phyloP scores from a whole-genome alignment of 2,329 filamentous ascomycete species.

The Neopestalotiopsis clavispora region DNA sequence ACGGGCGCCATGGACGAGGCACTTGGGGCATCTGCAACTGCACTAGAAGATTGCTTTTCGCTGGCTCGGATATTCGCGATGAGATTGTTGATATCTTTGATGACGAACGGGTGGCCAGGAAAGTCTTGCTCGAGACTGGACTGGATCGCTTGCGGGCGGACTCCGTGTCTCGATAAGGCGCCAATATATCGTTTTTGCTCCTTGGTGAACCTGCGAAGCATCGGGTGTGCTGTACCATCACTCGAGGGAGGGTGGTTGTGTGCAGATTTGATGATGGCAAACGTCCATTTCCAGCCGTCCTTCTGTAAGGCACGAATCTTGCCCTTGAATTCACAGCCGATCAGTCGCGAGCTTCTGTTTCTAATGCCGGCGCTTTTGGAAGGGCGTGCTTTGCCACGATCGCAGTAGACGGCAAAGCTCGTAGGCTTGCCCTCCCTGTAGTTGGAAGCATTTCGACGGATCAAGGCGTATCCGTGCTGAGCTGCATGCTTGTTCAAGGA shows the following conservation, averaged over 20 bases:
- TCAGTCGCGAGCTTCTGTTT: not conserved
- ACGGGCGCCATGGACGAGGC: no score
- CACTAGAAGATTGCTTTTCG: no score
- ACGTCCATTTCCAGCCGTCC: not conserved
- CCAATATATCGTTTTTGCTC: not conserved
- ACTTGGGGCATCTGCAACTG: no score
- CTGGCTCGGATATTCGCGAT: not conserved
- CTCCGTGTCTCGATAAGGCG: not conserved
- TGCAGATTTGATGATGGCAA: not conserved
- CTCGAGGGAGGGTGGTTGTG: constrained; percentile 1
- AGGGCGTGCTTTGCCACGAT: not conserved
- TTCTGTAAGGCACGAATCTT: not conserved
- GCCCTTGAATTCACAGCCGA: not conserved
- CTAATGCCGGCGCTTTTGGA: not conserved
- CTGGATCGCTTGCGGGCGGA: not conserved
- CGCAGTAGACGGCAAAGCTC: not conserved
- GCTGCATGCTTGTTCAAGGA: not conserved
- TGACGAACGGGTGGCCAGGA: not conserved
- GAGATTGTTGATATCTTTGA: not conserved
- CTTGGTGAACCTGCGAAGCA: not conserved
- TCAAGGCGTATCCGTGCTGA: not conserved
- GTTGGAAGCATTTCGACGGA: not conserved
- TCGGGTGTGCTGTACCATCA: not conserved
- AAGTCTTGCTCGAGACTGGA: not conserved
- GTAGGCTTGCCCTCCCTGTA: not conserved